phyloP scores from a whole-genome alignment of 23 red algal genomes.

The Chondrus crispus region DNA sequence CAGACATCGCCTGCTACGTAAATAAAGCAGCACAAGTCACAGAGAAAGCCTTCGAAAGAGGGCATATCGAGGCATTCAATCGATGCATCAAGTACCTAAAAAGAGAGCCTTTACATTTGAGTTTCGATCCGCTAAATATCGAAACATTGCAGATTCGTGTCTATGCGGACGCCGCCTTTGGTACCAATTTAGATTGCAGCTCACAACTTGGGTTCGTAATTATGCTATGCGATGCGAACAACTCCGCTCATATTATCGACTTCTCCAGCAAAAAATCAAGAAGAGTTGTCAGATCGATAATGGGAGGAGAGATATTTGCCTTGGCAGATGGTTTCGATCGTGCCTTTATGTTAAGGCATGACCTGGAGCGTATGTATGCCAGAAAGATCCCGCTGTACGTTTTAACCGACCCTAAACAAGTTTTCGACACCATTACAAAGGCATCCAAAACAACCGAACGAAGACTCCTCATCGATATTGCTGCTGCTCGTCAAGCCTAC shows the following conservation, averaged over 20 bases:
- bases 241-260: neutral
- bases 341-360: neutral
- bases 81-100: neutral
- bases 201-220: neutral
- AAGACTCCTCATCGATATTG: conserved; percentile 18
- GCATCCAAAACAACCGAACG: neutral
- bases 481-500: neutral
- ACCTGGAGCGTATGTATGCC: neutral
- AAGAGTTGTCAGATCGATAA: neutral
- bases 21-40: conserved; percentile 27
- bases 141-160: neutral
- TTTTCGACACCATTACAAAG: neutral
- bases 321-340: neutral
- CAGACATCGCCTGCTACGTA: conserved; percentile 18
- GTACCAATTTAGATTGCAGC: neutral
- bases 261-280: conserved; percentile 18
- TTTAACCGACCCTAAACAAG: neutral
- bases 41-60: neutral
- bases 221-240: neutral
- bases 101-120: neutral
- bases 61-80: neutral
- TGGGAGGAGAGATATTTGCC: conserved; percentile 8
- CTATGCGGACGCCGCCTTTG: neutral
- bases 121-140: neutral
- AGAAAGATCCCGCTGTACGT: neutral